Base-by-base conservation (phyloP, 345 rosid genomes). In the Populus simonii region DNA sequence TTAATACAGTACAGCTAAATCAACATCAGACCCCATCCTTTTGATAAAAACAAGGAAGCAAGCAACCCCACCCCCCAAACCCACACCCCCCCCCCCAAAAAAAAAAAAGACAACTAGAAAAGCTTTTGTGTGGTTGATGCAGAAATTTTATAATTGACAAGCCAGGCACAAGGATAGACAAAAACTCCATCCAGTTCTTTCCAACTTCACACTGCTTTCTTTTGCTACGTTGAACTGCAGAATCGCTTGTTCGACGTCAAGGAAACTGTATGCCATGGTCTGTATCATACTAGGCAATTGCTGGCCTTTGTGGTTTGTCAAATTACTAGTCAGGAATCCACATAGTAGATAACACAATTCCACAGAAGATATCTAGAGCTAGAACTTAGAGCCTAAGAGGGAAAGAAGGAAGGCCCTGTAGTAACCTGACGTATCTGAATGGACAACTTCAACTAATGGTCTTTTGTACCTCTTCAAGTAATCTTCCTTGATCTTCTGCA, bases 341-440 rank as follows among this genome's bases (percentile, higher is more conserved):
- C 4, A 36, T 9, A 67, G 43, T 29, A 8, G 70, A 17, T 71
- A 27, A 47, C 55, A 12, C 53, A 45, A 71, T 6, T 10, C 63
- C 13, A 43, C 35, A 0, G 47, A 35, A 49, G 47, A 29, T 16
- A 33, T 35, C 25, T 7, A 33, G 5, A 31, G 10, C 6, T 73
- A 83, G 57, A 53, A 72, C 7, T 80, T 81, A 45, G 86, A 78
- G 33, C 90, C 92, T 67, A 91, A 27, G 72, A 91, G 92, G 41
- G 92, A 71, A 62, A 88, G 87, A 76, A 91, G 87, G 70, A 91
- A 91, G 71, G 85, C 47, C 72, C 90, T 87, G 73, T 85, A 91
- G 70, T 82, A 78, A 22, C 93, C 90, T 15, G 86, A 82, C 35
- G 93, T 89, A 71, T 91, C 93, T 15, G 93, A 91, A 75, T 83